Evolutionary conservation across 2,329 filamentous ascomycete species (phyloP).

Genomic region (Ophiosphaerella korrae): DNA sequence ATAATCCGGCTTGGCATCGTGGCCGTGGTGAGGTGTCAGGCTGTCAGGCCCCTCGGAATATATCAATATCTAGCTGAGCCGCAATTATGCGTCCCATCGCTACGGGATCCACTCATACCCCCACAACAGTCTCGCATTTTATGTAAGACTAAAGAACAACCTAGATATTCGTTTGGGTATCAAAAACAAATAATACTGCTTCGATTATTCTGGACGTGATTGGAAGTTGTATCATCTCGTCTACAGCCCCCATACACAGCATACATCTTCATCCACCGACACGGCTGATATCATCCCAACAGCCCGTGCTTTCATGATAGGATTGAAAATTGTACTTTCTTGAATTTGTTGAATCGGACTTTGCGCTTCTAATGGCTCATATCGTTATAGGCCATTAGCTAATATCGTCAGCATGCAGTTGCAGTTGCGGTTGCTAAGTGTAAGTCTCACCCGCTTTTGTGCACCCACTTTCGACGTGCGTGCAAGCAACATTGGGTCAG

Average conservation of each 20-base stretch:
- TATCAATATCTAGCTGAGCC: no score
- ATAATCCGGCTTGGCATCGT: no score
- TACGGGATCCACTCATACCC: no score
- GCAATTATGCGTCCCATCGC: no score
- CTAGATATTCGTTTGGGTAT: no score
- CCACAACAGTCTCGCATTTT: no score
- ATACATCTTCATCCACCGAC: background rate
- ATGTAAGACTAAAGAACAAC: no score
- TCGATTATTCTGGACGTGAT: background rate
- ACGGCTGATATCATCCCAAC: background rate
- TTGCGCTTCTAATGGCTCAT: background rate
- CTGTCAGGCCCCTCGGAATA: no score
- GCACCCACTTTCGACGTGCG: background rate
- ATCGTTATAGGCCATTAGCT: background rate
- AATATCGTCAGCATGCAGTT: background rate
- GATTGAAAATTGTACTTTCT: background rate
- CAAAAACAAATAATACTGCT: no score
- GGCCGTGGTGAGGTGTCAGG: no score
- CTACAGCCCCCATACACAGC: background rate
- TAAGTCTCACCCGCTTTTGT: background rate
- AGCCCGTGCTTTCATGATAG: background rate
- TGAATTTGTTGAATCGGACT: background rate
- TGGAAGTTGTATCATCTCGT: background rate
- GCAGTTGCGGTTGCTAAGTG: background rate
- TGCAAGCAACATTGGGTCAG: background rate